Conservation (phyloP, 2,329 filamentous ascomycete genomes). For the Penicillium sclerotiorum region DNA sequence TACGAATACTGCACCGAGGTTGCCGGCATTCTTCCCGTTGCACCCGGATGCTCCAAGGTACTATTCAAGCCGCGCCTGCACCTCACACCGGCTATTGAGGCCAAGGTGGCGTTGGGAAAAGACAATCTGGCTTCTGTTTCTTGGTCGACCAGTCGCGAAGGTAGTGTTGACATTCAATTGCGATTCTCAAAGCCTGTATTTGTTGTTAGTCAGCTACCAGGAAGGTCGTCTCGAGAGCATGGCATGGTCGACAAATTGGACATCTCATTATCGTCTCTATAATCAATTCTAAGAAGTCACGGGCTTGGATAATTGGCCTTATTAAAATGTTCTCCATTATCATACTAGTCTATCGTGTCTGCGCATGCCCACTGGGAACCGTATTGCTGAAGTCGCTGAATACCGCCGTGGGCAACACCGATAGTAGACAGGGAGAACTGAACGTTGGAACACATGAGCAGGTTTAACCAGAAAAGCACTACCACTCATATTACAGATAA, state of each 20-base stretch:
- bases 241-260: conserved; percentile 18
- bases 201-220: conserved; percentile 22
- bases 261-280: neutral
- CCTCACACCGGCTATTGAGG: conserved; percentile 13
- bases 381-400: too few species aligned
- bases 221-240: conserved; percentile 11
- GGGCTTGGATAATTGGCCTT: too few species aligned
- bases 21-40: conserved; percentile 22
- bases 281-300: too few species aligned
- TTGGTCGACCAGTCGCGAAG: conserved; percentile 12
- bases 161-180: conserved; percentile 18
- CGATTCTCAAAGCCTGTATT: conserved; percentile 19
- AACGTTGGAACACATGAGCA: too few species aligned
- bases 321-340: too few species aligned
- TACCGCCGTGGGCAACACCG: too few species aligned
- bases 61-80: conserved; percentile 24
- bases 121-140: conserved; percentile 26
- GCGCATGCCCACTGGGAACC: too few species aligned
- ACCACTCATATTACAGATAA: too few species aligned
- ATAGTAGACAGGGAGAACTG: too few species aligned
- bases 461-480: too few species aligned
- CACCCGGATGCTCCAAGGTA: conserved; percentile 18
- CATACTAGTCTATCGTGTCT: too few species aligned
- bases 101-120: conserved; percentile 24
- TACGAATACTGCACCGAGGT: conserved; percentile 47